Conservation (phyloP, 345 rosid genomes). For the Balakata baccata region DNA sequence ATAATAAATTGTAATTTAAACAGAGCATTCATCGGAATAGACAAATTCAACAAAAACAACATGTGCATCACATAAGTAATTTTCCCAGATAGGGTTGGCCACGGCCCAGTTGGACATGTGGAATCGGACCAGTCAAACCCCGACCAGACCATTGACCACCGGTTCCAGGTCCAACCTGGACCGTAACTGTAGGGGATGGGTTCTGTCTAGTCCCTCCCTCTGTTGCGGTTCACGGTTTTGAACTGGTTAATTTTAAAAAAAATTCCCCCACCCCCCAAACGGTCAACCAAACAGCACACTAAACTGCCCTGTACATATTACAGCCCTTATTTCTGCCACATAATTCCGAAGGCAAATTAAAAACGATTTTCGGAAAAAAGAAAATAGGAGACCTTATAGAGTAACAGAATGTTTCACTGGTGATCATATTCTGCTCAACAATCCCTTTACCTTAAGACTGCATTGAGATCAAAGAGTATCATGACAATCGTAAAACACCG, state of each 20-base stretch:
- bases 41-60: neutral
- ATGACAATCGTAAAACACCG: neutral
- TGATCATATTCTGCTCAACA: neutral
- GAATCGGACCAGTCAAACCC: no score
- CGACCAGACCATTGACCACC: no score
- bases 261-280: no score
- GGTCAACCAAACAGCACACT: conserved; percentile 8
- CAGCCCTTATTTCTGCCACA: conserved; percentile 7
- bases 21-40: neutral
- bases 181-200: no score
- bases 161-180: no score
- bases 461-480: neutral
- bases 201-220: no score
- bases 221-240: no score
- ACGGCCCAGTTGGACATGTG: no score
- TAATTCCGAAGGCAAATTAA: neutral
- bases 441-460: conserved; percentile 4
- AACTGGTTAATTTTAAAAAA: no score
- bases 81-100: no score
- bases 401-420: conserved; percentile 5
- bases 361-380: neutral
- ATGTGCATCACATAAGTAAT: neutral
- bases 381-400: neutral
- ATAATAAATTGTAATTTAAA: conserved; percentile 3
- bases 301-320: conserved; percentile 7